Base-by-base conservation (phyloP, 352 stramenopile species). In the Phytophthora chlamydospora region DNA sequence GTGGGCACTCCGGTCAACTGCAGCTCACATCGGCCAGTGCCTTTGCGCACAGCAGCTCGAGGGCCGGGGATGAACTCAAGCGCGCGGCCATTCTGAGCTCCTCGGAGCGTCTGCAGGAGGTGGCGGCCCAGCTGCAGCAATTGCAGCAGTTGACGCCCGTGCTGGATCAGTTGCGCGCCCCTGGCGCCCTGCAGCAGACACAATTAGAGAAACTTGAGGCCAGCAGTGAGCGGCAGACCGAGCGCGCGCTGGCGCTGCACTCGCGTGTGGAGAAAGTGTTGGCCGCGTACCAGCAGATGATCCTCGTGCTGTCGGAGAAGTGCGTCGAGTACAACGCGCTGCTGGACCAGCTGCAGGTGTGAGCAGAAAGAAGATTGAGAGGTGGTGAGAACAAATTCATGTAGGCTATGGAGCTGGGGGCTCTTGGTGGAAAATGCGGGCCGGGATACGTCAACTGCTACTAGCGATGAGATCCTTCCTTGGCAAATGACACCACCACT, bases 241-340 rank as follows among this genome's bases (percentile, higher is more conserved):
- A 89, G 54, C 70, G 73, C 9, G 73, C 73, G 11, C 43, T 89
- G 43, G 66, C 63, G 2, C 41, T 88, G 41, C 81, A 91, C 47
- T 50, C 50, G 11, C 67, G 77, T 48, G 70, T 89, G 29, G 75
- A 89, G 48, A 73, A 73, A 3, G 45, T 89, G 49, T 66, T 90
- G 29, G 42, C 62, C 14, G 67, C 71, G 16, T 89, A 91, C 66
- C 79, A 87, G 68, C 73, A 88, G 58, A 80, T 89, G 79, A 76
- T 91, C 43, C 73, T 84, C 66, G 67, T 88, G 44, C 56, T 90
- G 52, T 90, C 81, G 2, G 75, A 86, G 62, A 90, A 90, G 55
- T 88, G 74, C 50, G 80, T 88, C 63, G 78, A 90, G 72, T 83
- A 77, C 66, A 80, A 72, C 41, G 49, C 69, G 10, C 45, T 90